phyloP scores from a whole-genome alignment of 768 basidiomycete genomes.

The Mycena galericulata region DNA sequence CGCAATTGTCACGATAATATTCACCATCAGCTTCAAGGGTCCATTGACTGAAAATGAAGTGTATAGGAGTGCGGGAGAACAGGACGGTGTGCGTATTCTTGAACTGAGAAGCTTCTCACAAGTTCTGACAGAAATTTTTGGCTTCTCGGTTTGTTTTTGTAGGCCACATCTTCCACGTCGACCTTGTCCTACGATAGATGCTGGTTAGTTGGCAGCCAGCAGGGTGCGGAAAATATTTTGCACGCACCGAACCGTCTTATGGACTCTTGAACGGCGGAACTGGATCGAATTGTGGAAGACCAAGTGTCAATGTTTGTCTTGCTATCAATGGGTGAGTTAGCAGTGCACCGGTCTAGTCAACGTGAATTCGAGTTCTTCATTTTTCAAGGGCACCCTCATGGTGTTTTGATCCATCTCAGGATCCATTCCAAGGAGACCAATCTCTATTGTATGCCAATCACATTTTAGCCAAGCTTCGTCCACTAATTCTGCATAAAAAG shows the following conservation, averaged over 20 bases:
- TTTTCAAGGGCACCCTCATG: neutral
- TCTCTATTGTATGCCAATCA: neutral
- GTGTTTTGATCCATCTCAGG: neutral
- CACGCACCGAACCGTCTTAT: conserved; percentile 1
- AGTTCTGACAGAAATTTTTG: neutral
- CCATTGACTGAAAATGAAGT: neutral
- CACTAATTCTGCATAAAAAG: neutral
- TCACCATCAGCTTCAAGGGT: neutral
- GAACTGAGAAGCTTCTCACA: neutral
- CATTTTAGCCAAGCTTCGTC: neutral
- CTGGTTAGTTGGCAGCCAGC: conserved; percentile 4
- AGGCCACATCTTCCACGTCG: conserved; percentile 4
- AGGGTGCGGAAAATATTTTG: conserved; percentile 2
- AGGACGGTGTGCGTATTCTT: conserved; percentile 1
- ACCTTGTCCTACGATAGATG: neutral
- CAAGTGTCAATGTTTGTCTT: neutral
- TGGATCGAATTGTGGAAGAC: neutral
- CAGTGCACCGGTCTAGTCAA: neutral
- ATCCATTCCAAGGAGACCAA: neutral
- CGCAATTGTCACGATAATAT: neutral
- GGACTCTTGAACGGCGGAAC: neutral
- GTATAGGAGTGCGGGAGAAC: neutral
- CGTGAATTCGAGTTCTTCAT: too few species aligned
- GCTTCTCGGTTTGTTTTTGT: neutral
- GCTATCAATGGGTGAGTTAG: neutral